phyloP scores from a whole-genome alignment of 2,329 filamentous ascomycete species.

The Aspergillus glaucus region DNA sequence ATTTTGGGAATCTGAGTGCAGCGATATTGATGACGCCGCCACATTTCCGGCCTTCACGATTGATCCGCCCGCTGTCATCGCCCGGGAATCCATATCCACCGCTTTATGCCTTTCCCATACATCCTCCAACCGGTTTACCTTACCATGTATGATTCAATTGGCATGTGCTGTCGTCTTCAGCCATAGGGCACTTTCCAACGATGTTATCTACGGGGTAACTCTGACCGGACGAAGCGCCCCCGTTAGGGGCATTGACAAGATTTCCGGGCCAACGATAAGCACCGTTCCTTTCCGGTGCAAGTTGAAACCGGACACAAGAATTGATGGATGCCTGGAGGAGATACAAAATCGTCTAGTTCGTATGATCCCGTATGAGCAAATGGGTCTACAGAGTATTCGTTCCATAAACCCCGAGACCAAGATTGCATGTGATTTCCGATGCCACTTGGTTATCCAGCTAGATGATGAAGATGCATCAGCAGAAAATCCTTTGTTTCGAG shows the following conservation, averaged over 20 bases:
- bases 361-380: constrained; percentile 60
- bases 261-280: constrained; percentile 40
- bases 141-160: neutral
- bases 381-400: constrained; percentile 50
- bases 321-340: constrained; percentile 47
- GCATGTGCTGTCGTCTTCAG: neutral
- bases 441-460: constrained; percentile 40
- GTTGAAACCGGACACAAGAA: constrained; percentile 30
- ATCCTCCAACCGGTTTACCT: neutral
- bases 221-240: constrained; percentile 49
- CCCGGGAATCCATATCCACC: neutral
- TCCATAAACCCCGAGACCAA: constrained; percentile 45
- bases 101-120: neutral
- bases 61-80: neutral
- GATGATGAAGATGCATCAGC: constrained; percentile 46
- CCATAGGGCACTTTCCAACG: constrained; percentile 7
- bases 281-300: constrained; percentile 35
- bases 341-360: constrained; percentile 53
- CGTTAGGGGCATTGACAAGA: constrained; percentile 43
- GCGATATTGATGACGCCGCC: neutral
- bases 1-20: neutral
- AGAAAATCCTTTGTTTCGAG: constrained; percentile 34
- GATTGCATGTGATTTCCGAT: constrained; percentile 43
- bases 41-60: neutral
- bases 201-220: constrained; percentile 51